Conservation (phyloP, 345 rosid genomes). For the Gossypium sturtianum region DNA sequence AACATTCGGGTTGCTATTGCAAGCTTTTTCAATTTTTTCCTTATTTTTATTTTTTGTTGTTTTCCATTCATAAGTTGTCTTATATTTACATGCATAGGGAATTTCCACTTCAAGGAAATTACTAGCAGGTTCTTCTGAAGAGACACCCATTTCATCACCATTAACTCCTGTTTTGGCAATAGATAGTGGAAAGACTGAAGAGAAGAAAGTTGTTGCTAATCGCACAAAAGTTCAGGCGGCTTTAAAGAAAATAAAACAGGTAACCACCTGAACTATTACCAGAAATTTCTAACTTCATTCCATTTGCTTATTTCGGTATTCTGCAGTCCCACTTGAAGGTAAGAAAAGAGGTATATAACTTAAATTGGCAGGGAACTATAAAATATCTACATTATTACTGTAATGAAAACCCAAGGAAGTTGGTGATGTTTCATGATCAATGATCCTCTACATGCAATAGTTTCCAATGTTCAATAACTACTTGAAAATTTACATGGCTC, state of each 20-base stretch:
- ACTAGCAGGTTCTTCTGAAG: slow-evolving; percentile 43
- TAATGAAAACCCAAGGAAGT: neutral
- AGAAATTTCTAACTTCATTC: neutral
- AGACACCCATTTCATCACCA: slow-evolving; percentile 73
- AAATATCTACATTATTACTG: neutral
- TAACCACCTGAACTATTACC: slow-evolving; percentile 3
- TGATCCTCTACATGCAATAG: neutral
- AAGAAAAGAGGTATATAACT: neutral
- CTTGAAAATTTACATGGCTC: neutral
- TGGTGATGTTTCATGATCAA: neutral
- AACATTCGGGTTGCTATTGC: neutral
- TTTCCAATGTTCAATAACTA: neutral
- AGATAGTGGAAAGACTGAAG: slow-evolving; percentile 52
- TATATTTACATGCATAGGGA: slow-evolving; percentile 36
- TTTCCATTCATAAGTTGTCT: slow-evolving; percentile 10
- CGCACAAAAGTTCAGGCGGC: slow-evolving; percentile 74
- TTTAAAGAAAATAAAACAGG: slow-evolving; percentile 87
- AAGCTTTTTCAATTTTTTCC: neutral
- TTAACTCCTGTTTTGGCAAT: slow-evolving; percentile 53
- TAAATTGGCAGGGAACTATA: neutral
- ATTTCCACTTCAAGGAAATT: slow-evolving; percentile 65
- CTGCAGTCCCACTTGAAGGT: neutral
- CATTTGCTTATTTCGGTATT: neutral
- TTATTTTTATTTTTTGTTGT: neutral
- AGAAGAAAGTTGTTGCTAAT: slow-evolving; percentile 54